A percentile compares a stretch with the other conserved stretches of the same genome.
phyloP scores from a whole-genome alignment of 2,329 filamentous ascomycete species.

The Boeremia lycopersici region DNA sequence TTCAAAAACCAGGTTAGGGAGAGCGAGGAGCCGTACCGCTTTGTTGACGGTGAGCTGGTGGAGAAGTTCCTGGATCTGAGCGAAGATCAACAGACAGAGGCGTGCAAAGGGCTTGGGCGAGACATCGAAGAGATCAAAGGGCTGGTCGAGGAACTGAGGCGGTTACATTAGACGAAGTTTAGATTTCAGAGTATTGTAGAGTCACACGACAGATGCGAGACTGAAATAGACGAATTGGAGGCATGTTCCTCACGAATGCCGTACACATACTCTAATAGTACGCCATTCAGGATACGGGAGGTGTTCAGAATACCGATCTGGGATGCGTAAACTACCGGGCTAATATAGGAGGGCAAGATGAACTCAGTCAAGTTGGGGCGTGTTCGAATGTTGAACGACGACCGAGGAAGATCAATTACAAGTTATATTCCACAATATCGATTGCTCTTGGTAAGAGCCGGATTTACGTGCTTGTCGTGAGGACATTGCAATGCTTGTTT shows the following conservation, averaged over 20 bases:
- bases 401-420: no score
- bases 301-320: no score
- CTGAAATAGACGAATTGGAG: background rate
- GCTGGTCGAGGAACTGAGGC: conserved; percentile 63
- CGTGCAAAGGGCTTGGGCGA: conserved; percentile 60
- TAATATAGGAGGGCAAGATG: no score
- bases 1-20: conserved; percentile 76
- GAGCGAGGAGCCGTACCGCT: conserved; percentile 78
- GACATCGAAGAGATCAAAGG: conserved; percentile 64
- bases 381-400: no score
- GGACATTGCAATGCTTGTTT: no score
- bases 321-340: no score
- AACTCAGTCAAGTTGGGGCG: no score
- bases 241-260: background rate
- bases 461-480: no score
- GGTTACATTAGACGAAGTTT: conserved; percentile 47
- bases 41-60: conserved; percentile 90
- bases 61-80: conserved; percentile 80
- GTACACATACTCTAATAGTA: background rate
- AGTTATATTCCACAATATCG: no score
- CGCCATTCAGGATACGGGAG: no score
- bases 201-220: background rate
- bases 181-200: background rate
- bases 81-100: conserved; percentile 61
- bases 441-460: no score